phyloP scores from a whole-genome alignment of 495 filamentous ascomycete genomes.

The Friedmanniomyces endolithicus region DNA sequence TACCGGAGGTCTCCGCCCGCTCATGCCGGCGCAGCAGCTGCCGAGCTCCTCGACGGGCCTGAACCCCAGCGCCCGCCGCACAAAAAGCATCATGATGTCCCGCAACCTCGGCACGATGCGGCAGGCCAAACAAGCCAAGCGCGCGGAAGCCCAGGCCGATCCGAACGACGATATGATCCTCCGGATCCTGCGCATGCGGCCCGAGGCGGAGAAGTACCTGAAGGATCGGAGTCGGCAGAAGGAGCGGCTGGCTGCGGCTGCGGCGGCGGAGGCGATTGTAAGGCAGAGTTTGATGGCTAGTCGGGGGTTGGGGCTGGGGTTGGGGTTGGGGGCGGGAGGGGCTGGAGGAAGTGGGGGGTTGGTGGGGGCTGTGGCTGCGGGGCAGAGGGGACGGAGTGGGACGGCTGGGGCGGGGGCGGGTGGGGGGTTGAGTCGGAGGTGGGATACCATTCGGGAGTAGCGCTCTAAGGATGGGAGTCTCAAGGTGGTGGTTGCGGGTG shows the following conservation, averaged over 20 bases:
- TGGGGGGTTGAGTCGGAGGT: conserved; percentile 9
- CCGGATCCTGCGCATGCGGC: conserved; percentile 87
- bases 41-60: no score
- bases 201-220: conserved; percentile 83
- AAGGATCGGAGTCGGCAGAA: conserved; percentile 85
- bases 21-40: no score
- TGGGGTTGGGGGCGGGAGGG: neutral
- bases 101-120: conserved; percentile 93
- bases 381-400: neutral
- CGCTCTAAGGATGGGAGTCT: neutral
- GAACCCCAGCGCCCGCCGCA: conserved; percentile 50
- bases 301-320: conserved; percentile 25
- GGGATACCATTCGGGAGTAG: conserved; percentile 19
- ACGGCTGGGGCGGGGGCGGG: neutral
- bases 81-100: conserved; percentile 90
- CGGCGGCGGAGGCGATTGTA: conserved; percentile 89
- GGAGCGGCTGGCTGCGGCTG: conserved; percentile 77
- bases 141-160: conserved; percentile 88
- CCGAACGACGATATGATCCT: conserved; percentile 98
- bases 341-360: neutral
- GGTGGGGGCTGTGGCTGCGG: neutral
- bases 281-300: conserved; percentile 70
- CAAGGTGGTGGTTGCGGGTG: neutral
- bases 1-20: no score
- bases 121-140: conserved; percentile 88